Evolutionary conservation across 2,329 filamentous ascomycete genomes (phyloP), one percentile per base, ranked within the genome.

Genomic region (Colletotrichum musae): DNA sequence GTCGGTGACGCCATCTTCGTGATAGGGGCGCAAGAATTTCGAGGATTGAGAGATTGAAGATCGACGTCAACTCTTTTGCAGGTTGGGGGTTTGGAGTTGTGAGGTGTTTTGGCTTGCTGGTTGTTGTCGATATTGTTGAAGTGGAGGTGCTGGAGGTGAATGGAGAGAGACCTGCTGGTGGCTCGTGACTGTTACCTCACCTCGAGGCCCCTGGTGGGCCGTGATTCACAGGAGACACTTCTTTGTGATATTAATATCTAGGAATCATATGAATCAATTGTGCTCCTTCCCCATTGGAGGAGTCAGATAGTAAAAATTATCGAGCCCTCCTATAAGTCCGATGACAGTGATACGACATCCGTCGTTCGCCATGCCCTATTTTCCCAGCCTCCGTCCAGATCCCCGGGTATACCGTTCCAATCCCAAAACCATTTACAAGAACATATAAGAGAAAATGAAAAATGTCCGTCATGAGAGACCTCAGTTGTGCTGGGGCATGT

Each of bases 401-500:
- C 41, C 41, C 41, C 41, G 41, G 41, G 41, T 43, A 43, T 43
- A 43, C 41, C 41, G 41, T 43, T 54, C 32, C 45, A 36, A 36
- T 36, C 32, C 32, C 32, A 45, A 6, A 50, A 26, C 50, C 58
- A 36, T 62, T 6, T 51, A 16, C 57, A 52, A 12, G 4, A 43
- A 41, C 48, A 50, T 47, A 2, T n/a, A 6, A 47, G 51, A 62
- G 6, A 4, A 39, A 15, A 54, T 16, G 18, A 18, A 18, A 18
- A 18, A 18, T 18, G 18, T 18, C 18, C 18, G 18, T 18, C 18
- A 18, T 18, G 18, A 18, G 18, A 18, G 18, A 18, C 18, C 18
- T 18, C 32, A 69, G 32, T 59, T 68, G 28, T 58, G 43, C 24
- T 54, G 63, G n/a, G 56, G 79, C 80, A 82, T 79, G 16, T 74